phyloP scores from a whole-genome alignment of 2,329 filamentous ascomycete species.

The Zymoseptoria passerinii region DNA sequence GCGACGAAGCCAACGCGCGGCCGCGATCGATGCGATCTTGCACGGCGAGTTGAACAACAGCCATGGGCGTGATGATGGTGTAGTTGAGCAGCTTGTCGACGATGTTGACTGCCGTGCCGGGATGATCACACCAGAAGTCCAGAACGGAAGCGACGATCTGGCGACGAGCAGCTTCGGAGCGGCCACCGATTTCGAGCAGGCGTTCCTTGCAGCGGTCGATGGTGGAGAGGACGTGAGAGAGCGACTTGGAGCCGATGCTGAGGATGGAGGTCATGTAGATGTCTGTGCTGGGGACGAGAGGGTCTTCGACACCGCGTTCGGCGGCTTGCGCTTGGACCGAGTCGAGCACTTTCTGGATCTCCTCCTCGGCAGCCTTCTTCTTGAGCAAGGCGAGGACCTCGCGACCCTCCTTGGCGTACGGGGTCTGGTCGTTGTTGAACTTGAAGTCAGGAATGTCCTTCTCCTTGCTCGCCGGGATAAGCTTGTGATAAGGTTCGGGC shows the following conservation, averaged over 20 bases:
- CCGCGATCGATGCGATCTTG: slow-evolving; percentile 49
- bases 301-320: slow-evolving; percentile 60
- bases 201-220: slow-evolving; percentile 92
- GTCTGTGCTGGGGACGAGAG: slow-evolving; percentile 79
- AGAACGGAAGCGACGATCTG: slow-evolving; percentile 90
- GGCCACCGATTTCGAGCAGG: slow-evolving; percentile 67
- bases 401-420: slow-evolving; percentile 76
- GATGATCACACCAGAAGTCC: slow-evolving; percentile 86
- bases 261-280: slow-evolving; percentile 91
- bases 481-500: slow-evolving; percentile 67
- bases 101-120: slow-evolving; percentile 83
- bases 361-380: slow-evolving; percentile 76
- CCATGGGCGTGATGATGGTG: slow-evolving; percentile 77
- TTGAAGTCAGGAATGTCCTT: slow-evolving; percentile 96
- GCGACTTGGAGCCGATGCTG: slow-evolving; percentile 86
- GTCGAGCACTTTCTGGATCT: slow-evolving; percentile 74
- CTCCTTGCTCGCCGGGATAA: slow-evolving; percentile 83
- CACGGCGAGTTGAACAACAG: slow-evolving; percentile 85
- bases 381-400: slow-evolving; percentile 71
- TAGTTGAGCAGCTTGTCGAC: slow-evolving; percentile 97
- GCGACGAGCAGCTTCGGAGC: slow-evolving; percentile 65
- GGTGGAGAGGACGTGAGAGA: slow-evolving; percentile 90
- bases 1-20: slow-evolving; percentile 57
- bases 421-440: slow-evolving; percentile 65
- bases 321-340: slow-evolving; percentile 72